Conservation (phyloP, 208 protist genomes). For the Leishmania tropica region DNA sequence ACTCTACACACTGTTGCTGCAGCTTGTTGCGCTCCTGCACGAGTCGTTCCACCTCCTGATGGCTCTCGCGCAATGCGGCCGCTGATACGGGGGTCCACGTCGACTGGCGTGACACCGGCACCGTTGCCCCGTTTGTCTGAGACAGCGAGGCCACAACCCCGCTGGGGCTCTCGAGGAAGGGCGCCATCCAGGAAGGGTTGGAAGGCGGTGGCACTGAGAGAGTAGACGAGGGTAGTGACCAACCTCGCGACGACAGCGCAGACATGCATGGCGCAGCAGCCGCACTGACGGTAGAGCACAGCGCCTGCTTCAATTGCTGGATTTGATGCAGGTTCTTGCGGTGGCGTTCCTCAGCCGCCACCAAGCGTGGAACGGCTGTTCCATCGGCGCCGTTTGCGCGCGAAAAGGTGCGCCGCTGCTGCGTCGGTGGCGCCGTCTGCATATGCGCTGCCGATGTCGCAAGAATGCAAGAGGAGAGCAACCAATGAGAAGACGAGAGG, state of each 20-base stretch:
- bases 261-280: background rate
- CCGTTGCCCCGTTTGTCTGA: background rate
- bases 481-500: background rate
- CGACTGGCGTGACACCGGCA: background rate
- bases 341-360: conserved; percentile 24
- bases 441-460: background rate
- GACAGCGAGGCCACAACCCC: background rate
- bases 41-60: conserved; percentile 26
- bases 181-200: background rate
- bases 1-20: conserved; percentile 24
- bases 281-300: conserved; percentile 28
- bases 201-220: background rate
- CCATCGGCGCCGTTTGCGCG: conserved; percentile 20
- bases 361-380: conserved; percentile 9
- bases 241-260: background rate
- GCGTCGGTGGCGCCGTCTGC: conserved; percentile 7
- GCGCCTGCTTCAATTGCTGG: conserved; percentile 20
- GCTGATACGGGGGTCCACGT: conserved; percentile 3
- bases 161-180: background rate
- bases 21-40: conserved; percentile 22
- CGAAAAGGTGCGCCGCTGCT: conserved; percentile 20
- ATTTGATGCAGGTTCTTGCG: conserved; percentile 27
- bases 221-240: conserved; percentile 12
- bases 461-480: background rate
- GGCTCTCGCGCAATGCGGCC: conserved; percentile 20